Percentiles rank a stretch among this genome's conserved stretches.
Evolutionary conservation across 2,329 filamentous ascomycete genomes (phyloP).

Genomic region (Intubia oerlemansii): DNA sequence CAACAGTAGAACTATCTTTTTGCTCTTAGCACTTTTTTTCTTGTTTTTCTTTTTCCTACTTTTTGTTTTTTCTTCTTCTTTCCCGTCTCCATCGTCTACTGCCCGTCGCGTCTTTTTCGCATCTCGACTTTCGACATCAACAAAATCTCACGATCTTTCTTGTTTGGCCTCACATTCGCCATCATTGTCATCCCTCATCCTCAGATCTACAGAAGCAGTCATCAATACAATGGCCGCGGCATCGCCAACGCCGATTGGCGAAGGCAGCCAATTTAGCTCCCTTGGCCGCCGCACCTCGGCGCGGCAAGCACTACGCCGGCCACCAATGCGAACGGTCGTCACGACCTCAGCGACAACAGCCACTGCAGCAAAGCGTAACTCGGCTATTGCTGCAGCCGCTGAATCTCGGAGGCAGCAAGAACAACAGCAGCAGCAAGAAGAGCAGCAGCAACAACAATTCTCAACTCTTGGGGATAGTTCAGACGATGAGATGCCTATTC

Average conservation of each 20-base stretch:
- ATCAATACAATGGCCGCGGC: conserved; percentile 22
- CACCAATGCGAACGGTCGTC: conserved; percentile 23
- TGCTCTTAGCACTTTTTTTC: not conserved
- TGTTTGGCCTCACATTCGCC: not conserved
- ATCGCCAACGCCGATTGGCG: conserved; percentile 33
- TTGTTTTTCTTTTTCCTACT: not conserved
- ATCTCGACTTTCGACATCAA: not conserved
- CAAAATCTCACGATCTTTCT: not conserved
- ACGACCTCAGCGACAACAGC: conserved; percentile 6
- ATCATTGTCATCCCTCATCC: not conserved
- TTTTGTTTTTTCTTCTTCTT: too few species aligned
- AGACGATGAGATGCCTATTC: conserved; percentile 79
- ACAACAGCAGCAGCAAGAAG: not conserved
- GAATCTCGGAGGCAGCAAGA: conserved; percentile 6
- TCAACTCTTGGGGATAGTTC: conserved; percentile 59
- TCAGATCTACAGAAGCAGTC: not conserved
- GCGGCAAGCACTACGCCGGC: conserved; percentile 30
- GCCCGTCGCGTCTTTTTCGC: not conserved
- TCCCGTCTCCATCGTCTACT: not conserved
- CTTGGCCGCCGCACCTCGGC: conserved; percentile 31
- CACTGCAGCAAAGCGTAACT: conserved; percentile 5
- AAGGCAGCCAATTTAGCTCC: conserved; percentile 21
- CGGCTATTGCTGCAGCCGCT: not conserved
- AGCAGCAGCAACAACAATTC: conserved; percentile 24
- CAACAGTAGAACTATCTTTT: not conserved